Base-by-base conservation (phyloP, 768 basidiomycete genomes). In the Tylopilus balloui region DNA sequence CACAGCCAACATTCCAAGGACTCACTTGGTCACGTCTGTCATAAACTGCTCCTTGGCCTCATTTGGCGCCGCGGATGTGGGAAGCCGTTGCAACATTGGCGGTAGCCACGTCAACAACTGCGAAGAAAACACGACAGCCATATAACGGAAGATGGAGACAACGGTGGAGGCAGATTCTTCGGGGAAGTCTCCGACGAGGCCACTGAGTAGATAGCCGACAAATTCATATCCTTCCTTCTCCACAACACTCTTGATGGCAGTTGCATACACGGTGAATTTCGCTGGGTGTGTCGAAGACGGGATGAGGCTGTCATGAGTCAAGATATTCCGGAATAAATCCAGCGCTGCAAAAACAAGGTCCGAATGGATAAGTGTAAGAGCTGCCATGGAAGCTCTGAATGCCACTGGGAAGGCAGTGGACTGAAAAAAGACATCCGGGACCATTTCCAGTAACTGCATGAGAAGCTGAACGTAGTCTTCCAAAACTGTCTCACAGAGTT, bases 401-500 rank as follows among this genome's bases (percentile, higher is more conserved):
- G 86, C 85, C 42, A 83, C 64, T 6, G 88, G 81, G 68, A 97
- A 89, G 12, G 80, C 76, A 6, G 85, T 72, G 2, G 90, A 89
- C 52, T 82, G 74, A 71, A 95, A 87, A 55, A 93, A 79, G 36
- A 89, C 71, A 44, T 87, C 82, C 6, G 95, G 91, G 0, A 78
- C 73, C 54, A 76, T 69, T 36, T 83, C 78, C 42, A 84, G 67
- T 60, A 93, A 72, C 54, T 83, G 81, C 46, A 84, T 67, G 13
- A 92, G 69, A 69, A 92, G 77, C 53, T 91, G 92, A 44, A 92
- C 63, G 57, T 94, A 98, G 63, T 99, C 96, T 66, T 98, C 95
- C 60, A 99, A 71, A 23, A 97, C 96, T 98, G 54, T 32, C 28
- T 11, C 20, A 34, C 23, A n/a, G 20, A 23, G 42, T 61, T 35